Base-by-base conservation (phyloP, 2,329 filamentous ascomycete genomes). In the Aspergillus tubingensis region DNA sequence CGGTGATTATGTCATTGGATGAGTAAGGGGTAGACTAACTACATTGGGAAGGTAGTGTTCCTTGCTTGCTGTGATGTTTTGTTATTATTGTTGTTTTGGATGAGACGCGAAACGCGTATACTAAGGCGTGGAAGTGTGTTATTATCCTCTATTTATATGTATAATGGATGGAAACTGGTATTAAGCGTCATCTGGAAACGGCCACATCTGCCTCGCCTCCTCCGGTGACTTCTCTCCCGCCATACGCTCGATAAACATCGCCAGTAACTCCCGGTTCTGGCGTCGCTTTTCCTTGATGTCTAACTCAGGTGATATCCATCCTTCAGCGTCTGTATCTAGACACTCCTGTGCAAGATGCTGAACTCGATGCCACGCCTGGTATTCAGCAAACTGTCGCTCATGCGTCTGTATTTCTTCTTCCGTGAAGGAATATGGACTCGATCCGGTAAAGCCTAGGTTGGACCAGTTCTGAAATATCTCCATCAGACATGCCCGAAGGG, bases 401-500 rank as follows among this genome's bases (percentile, higher is more conserved):
- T 73, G 70, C 38, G 23, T 54, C 49, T 65, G n/a, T 19, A 74
- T 47, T n/a, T 76, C 68, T 15, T 72, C 70, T 1, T 68, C 49
- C 5, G 51, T 67, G 21, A 66, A 75, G 62, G 49, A 70, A 32
- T 68, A 69, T n/a, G 74, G 72, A 47, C 69, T 75, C 27, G 65
- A 6, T 13, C 66, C 61, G 23, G 59, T 32, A 17, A 75, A 74
- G 2, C 61, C 65, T 41, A 71, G 44, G 8, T 61, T 58, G 13
- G 65, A 57, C 72, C 71, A 77, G 21, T 54, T 58, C 5, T 68
- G 48, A n/a, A 61, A 70, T 21, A 77, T 60, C 50, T 72, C 65
- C 21, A 77, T 71, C 13, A 77, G 62, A 50, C 72, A 76, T 17
- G 64, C 69, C 38, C 68, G 68, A 39, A 77, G 71, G n/a, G 74